Conservation (phyloP, 805 yeast species). For the Metschnikowia lunata region DNA sequence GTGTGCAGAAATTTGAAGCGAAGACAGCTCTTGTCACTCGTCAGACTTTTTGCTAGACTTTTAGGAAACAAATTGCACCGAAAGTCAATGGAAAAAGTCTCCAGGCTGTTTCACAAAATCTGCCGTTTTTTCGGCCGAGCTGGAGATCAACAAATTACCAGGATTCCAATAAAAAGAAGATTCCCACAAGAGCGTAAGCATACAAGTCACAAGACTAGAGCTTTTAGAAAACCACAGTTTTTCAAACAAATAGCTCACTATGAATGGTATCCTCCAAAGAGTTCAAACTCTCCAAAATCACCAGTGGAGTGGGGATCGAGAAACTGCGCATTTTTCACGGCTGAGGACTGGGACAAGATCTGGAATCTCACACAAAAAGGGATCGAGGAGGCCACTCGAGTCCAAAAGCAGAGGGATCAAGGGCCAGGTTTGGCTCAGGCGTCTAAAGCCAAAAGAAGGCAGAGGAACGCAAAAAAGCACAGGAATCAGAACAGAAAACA, state of each 20-base stretch:
- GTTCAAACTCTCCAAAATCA: not conserved
- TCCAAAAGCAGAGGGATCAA: no score
- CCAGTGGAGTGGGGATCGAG: not conserved
- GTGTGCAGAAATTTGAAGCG: not conserved
- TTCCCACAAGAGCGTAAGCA: not conserved
- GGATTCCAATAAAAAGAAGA: not conserved
- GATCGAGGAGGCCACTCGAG: no score
- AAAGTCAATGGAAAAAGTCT: not conserved
- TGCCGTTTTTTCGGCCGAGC: not conserved
- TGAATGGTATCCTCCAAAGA: not conserved
- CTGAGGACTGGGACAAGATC: not conserved
- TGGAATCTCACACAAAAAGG: no score
- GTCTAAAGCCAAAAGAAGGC: not conserved
- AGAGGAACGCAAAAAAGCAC: not conserved
- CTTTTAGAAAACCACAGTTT: not conserved
- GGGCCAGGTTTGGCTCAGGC: not conserved
- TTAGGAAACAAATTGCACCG: not conserved
- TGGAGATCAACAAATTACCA: not conserved
- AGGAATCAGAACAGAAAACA: not conserved
- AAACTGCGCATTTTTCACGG: not conserved
- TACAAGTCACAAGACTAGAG: not conserved
- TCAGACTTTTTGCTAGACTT: not conserved
- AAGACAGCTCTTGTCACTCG: not conserved
- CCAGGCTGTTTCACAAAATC: not conserved
- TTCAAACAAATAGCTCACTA: not conserved